A percentile compares a stretch with the other conserved stretches of the same genome.
Evolutionary conservation across 495 filamentous ascomycete species (phyloP).

Genomic region (Talaromyces stipitatus): DNA sequence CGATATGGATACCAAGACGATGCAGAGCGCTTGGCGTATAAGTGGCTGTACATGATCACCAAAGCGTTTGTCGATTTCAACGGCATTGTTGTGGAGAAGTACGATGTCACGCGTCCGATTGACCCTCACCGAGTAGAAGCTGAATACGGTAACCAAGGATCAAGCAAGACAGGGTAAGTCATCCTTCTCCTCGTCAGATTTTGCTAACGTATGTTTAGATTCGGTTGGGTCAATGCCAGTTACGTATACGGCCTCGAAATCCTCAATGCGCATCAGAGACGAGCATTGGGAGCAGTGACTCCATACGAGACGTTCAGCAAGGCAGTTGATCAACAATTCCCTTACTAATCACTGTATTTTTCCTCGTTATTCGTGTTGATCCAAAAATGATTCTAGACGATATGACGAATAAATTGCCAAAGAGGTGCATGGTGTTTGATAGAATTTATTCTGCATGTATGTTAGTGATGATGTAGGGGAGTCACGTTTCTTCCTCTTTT

Average conservation of each 20-base stretch:
- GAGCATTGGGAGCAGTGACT: constrained; percentile 77
- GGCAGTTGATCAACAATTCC: constrained; percentile 25
- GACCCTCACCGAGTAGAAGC: constrained; percentile 90
- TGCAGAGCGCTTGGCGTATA: constrained; percentile 80
- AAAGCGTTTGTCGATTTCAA: constrained; percentile 97
- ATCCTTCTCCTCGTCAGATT: background rate
- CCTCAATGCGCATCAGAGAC: constrained; percentile 73
- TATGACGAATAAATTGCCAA: background rate
- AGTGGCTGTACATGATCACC: constrained; percentile 96
- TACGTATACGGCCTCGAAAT: constrained; percentile 85
- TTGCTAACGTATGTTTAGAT: constrained; percentile 48
- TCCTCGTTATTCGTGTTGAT: background rate
- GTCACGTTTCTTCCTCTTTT: no score
- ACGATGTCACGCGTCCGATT: constrained; percentile 84
- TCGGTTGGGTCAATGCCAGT: constrained; percentile 97
- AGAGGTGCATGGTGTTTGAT: background rate
- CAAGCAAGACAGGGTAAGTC: constrained; percentile 87
- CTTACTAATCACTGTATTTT: constrained; percentile 3
- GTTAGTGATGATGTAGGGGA: background rate
- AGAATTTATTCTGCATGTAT: background rate
- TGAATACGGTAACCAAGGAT: constrained; percentile 94
- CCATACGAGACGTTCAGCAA: constrained; percentile 63
- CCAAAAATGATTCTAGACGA: background rate
- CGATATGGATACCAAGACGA: constrained; percentile 88
- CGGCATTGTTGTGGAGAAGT: constrained; percentile 96